phyloP scores from a whole-genome alignment of 2,329 filamentous ascomycete genomes.

The Conoideocrella luteorostrata region DNA sequence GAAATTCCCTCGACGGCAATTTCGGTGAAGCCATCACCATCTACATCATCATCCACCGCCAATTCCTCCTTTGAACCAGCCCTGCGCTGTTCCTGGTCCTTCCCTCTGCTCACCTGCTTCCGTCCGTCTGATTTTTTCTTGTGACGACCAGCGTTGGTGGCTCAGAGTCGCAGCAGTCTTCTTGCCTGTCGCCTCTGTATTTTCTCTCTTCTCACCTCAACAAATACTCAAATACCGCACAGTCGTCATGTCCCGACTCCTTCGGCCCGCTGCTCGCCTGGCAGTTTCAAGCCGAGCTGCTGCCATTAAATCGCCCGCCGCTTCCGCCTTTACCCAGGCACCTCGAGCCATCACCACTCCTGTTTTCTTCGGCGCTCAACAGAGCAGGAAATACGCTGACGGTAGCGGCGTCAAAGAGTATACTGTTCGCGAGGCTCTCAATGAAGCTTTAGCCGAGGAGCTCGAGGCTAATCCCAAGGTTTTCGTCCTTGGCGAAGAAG shows the following conservation, averaged over 20 bases:
- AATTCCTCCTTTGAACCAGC: background rate
- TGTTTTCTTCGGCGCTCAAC: conserved; percentile 33
- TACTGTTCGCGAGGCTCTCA: conserved; percentile 93
- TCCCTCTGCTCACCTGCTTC: background rate
- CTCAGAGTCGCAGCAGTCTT: conserved; percentile 9
- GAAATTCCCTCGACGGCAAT: conserved; percentile 13
- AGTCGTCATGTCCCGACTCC: conserved; percentile 42
- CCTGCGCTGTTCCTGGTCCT: background rate
- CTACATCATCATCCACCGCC: conserved; percentile 4
- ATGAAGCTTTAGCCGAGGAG: conserved; percentile 97
- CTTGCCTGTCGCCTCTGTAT: conserved; percentile 2
- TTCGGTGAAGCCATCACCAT: conserved; percentile 10
- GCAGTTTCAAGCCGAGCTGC: conserved; percentile 36
- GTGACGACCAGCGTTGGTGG: conserved; percentile 13
- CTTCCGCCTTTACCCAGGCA: conserved; percentile 27
- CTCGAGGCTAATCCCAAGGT: conserved; percentile 91
- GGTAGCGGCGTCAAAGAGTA: conserved; percentile 73
- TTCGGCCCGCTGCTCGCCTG: conserved; percentile 44
- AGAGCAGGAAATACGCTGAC: conserved; percentile 51
- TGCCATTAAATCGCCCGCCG: conserved; percentile 25
- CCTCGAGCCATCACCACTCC: conserved; percentile 28
- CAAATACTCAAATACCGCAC: conserved; percentile 6
- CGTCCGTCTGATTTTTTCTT: background rate
- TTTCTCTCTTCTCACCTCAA: conserved; percentile 5
- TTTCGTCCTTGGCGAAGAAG: conserved; percentile 94